Conservation (phyloP, 1,284 basidiomycete species). For the Thelephora terrestris region DNA sequence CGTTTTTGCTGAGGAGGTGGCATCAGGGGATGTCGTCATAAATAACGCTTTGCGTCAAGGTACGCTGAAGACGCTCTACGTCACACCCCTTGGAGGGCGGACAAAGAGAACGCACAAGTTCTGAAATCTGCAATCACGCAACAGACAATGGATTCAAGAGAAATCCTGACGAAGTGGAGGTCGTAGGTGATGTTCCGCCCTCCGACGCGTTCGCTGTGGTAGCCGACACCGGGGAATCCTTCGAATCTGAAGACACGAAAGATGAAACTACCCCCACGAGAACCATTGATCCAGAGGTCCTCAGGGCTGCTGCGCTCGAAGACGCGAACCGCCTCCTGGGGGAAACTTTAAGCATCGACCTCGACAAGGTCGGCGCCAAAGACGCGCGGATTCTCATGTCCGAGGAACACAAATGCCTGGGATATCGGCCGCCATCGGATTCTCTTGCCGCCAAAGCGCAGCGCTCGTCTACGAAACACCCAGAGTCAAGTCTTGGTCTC, state of each 20-base stretch:
- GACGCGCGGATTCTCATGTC: constrained; percentile 29
- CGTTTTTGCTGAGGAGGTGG: too few species aligned
- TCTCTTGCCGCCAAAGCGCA: constrained; percentile 30
- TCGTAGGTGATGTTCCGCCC: too few species aligned
- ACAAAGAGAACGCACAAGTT: too few species aligned
- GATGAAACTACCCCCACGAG: constrained; percentile 6
- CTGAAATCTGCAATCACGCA: too few species aligned
- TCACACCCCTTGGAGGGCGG: too few species aligned
- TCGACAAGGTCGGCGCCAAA: neutral
- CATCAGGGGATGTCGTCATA: too few species aligned
- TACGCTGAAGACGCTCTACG: too few species aligned
- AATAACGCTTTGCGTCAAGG: too few species aligned
- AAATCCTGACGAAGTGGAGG: too few species aligned
- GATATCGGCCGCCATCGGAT: constrained; percentile 27
- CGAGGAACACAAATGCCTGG: constrained; percentile 28
- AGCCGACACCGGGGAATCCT: too few species aligned
- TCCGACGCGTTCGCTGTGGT: too few species aligned
- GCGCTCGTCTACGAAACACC: constrained; percentile 24
- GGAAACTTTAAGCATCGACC: constrained; percentile 2
- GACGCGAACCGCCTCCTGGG: constrained; percentile 14
- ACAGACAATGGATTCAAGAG: too few species aligned
- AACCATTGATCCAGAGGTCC: constrained; percentile 11
- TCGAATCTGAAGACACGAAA: constrained; percentile 12
- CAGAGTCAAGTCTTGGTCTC: constrained; percentile 12
- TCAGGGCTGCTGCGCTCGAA: constrained; percentile 13